Percentiles rank a stretch among this genome's conserved stretches.
Evolutionary conservation across 371 early-diverging fungal genomes (phyloP).

Genomic region (Haplosporangium sp.): DNA sequence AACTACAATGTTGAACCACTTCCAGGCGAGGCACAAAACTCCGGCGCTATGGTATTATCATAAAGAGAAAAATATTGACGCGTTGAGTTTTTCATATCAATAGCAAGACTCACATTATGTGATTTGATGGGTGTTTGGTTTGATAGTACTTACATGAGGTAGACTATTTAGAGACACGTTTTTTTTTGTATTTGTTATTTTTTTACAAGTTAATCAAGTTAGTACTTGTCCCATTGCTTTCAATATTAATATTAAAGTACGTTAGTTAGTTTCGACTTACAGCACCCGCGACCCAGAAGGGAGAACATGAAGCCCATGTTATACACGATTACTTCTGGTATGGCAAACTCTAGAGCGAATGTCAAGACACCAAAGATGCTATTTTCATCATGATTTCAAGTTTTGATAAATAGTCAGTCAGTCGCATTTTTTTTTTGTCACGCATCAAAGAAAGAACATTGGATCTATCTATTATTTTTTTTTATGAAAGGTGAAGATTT

Average conservation of each 20-base stretch:
- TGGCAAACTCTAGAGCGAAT: constrained; percentile 29
- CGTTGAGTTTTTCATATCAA: background rate
- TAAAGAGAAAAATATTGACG: background rate
- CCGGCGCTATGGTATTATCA: constrained; percentile 20
- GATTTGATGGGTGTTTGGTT: no score
- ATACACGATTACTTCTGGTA: constrained; percentile 42
- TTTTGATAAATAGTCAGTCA: no score
- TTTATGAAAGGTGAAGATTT: no score
- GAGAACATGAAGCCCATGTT: constrained; percentile 50
- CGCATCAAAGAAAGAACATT: no score
- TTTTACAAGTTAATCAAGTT: no score
- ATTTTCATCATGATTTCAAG: no score
- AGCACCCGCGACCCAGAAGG: constrained; percentile 37
- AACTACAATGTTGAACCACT: constrained; percentile 41
- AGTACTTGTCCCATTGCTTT: no score
- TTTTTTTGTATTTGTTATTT: no score
- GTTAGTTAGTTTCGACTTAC: constrained; percentile 13
- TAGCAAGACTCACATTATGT: no score
- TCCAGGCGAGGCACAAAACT: constrained; percentile 25
- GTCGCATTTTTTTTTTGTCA: no score
- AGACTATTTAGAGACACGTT: constrained; percentile 11
- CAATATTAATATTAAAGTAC: background rate
- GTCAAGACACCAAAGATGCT: constrained; percentile 21
- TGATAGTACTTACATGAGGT: constrained; percentile 24
- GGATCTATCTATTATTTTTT: no score